Evolutionary conservation across 352 stramenopile species (phyloP), one percentile per base, ranked within the genome.

Genomic region (Thraustochytrium striatum): DNA sequence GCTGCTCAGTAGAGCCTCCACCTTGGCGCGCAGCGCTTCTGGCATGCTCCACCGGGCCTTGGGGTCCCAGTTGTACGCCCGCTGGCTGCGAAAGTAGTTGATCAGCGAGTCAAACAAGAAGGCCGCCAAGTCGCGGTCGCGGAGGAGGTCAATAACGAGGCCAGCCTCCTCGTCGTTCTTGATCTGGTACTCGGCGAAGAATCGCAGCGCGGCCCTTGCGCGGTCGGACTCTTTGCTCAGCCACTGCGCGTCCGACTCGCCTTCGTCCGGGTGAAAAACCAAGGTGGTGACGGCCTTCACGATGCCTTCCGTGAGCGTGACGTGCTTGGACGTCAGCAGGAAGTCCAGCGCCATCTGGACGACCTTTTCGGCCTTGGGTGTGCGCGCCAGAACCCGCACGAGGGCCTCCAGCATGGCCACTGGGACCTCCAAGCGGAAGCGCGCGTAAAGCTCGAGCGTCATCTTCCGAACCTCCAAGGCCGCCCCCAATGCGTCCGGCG

Each of bases 121-220:
- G 0, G 44, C 8, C 33, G 65, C 65, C n/a, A 75, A n/a, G 21
- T 41, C 39, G 8, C 28, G 8, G 25, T 55, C 47, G 16, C 16
- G 25, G 47, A 55, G 47, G 25, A 55, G 25, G 25, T 25, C 16
- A 55, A 55, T 55, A 16, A 55, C 16, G 47, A 16, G 16, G 47
- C 47, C 16, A 5, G 52, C 47, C 39, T 75, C 65, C 21, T 30
- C 21, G 19, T 25, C 1, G 52, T 75, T 43, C 30, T 61, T 58
- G 16, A 75, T 28, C 39, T 75, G 44, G 47, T 75, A 75, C 21
- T 75, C 9, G 11, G 44, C 35, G 47, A 75, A 75, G 50, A 75
- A 75, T 7, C 41, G 21, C 28, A 62, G 9, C n/a, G 25, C 8
- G 1, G 25, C 33, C n/a, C n/a, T 9, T 21, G 65, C 65, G 0